Base-by-base conservation (phyloP, 495 filamentous ascomycete genomes). In the Parathielavia hyrcaniae region DNA sequence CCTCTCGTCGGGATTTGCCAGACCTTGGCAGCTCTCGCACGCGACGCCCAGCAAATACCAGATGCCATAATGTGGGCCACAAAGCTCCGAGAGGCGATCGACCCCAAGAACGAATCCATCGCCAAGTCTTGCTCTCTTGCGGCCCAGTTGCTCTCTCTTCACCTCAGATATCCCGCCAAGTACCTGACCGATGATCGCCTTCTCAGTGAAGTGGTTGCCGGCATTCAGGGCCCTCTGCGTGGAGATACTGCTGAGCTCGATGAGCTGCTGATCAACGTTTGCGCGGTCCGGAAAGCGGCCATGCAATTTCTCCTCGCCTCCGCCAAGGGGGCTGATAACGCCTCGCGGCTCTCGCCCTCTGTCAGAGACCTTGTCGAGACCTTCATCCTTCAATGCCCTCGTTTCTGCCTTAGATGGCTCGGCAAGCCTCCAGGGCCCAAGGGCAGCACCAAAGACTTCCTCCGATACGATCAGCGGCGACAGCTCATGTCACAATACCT, bases 221-320 rank as follows among this genome's bases (percentile, higher is more conserved):
- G 71, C 11, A 64, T 85, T 32, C 73, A 77, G 51, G 73, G 83
- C n/a, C 75, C 81, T 0, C 65, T 90, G 14, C 80, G 82, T 56
- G 88, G 88, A 1, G 84, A 81, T 14, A 67, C 76, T 5, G 65
- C 67, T 12, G 86, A 89, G 53, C 67, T 91, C n/a, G 86, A 90
- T 61, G 85, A 88, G 34, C 72, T 91, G 1, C 67, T 90, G 14
- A 70, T 77, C 14, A 84, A 83, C 57, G 73, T 88, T n/a, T 84
- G 81, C 26, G 75, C 72, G 39, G 75, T 85, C 23, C 81, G 87
- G 59, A 86, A 83, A 62, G 68, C 81, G 17, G 78, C 81, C 0
- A 79, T 85, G 60, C 71, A 72, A 39, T 71, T 83, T 55, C 71
- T 87, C 57, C 63, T 67, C 20, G 55, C 41, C 19, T 57, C 62